Conservation (phyloP, 176 grass and related monocot species). For the Thinopyrum elongatum region DNA sequence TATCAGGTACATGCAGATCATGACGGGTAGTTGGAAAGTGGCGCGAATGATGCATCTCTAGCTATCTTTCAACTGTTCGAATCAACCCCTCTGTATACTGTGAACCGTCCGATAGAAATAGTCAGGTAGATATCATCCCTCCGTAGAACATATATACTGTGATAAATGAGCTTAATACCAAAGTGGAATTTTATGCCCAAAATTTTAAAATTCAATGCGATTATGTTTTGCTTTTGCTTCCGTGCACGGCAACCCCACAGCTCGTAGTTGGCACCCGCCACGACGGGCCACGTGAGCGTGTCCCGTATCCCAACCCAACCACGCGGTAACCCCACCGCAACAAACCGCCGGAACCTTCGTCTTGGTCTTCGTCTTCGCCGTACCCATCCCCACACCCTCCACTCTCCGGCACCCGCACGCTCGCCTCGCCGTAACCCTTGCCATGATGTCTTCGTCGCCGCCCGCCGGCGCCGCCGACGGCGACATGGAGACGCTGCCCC, state of each 20-base stretch:
- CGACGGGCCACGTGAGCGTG: neutral
- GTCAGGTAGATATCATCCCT: too few relatives aligned
- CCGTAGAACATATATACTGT: too few relatives aligned
- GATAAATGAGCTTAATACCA: too few relatives aligned
- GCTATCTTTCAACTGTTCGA: too few relatives aligned
- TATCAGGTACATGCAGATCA: too few relatives aligned
- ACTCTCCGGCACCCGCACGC: neutral
- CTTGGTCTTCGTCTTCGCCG: neutral
- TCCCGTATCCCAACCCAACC: neutral
- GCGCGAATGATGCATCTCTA: too few relatives aligned
- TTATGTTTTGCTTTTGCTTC: neutral
- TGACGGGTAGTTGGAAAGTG: too few relatives aligned
- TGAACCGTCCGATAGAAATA: too few relatives aligned
- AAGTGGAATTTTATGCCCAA: too few relatives aligned
- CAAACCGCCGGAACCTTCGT: neutral
- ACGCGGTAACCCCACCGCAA: constrained; percentile 21
- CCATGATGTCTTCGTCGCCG: constrained; percentile 28
- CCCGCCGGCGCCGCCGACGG: constrained; percentile 32
- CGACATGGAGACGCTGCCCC: constrained; percentile 70
- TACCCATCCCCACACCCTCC: neutral
- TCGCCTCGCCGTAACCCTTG: neutral
- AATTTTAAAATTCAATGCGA: neutral
- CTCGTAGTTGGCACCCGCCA: neutral
- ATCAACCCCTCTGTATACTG: too few relatives aligned
- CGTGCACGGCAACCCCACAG: neutral